These are phyloP conservation scores for Salix arbutifolia DNA, from an alignment of 345 rosid species.

Conservation along the genomic window DNA sequence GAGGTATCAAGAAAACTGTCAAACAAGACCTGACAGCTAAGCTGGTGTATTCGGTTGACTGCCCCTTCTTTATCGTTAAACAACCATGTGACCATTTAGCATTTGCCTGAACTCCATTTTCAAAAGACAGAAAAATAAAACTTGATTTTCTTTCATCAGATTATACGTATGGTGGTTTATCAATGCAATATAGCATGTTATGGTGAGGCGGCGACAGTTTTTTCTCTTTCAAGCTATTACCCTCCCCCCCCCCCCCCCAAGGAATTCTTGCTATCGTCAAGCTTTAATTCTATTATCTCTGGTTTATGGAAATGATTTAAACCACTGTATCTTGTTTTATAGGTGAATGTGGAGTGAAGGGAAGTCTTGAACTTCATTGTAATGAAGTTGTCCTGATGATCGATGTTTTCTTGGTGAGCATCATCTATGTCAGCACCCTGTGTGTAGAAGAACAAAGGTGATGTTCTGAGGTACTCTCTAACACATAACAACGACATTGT, in stretches of 20 bases:
- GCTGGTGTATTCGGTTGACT: neutral
- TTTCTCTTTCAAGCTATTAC: neutral
- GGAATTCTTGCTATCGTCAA: neutral
- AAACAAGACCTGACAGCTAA: neutral
- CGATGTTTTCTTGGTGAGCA: slow-evolving; percentile 42
- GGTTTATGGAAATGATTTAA: slow-evolving; percentile 4
- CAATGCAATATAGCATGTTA: too few species aligned
- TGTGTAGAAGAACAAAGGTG: slow-evolving; percentile 52
- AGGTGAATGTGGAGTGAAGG: slow-evolving; percentile 59
- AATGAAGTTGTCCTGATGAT: slow-evolving; percentile 54
- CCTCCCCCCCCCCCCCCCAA: neutral
- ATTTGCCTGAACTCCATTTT: neutral
- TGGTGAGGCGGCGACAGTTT: neutral
- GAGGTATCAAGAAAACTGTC: neutral
- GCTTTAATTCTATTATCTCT: slow-evolving; percentile 5
- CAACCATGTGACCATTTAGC: neutral
- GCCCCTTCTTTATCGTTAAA: neutral
- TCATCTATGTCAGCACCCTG: slow-evolving; percentile 53
- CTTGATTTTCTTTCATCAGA: neutral
- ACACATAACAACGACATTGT: neutral
- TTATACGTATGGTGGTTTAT: neutral
- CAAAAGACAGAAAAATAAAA: neutral
- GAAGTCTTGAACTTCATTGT: slow-evolving; percentile 56
- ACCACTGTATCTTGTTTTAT: neutral
- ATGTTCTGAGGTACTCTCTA: slow-evolving; percentile 1